These are phyloP conservation scores for Piper longum DNA, from an alignment of 164 flowering plant genomes.

Conservation along the genomic window DNA sequence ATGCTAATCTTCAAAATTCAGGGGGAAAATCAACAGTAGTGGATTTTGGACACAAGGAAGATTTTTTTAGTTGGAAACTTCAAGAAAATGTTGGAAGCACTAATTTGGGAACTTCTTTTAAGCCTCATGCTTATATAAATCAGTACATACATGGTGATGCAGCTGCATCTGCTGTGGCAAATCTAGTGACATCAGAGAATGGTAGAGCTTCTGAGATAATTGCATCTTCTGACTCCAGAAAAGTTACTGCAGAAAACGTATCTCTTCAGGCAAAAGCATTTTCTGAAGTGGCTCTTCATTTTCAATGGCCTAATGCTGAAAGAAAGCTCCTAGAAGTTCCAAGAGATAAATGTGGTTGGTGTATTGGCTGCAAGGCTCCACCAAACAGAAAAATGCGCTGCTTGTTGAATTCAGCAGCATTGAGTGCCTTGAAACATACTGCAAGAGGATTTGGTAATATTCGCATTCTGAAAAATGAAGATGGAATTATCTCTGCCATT, in stretches of 20 bases:
- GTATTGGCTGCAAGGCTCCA: slow-evolving; percentile 60
- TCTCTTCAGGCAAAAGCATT: slow-evolving; percentile 74
- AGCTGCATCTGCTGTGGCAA: slow-evolving; percentile 92
- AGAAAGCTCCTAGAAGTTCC: slow-evolving; percentile 70
- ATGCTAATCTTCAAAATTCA: slow-evolving; percentile 16
- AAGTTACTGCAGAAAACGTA: slow-evolving; percentile 32
- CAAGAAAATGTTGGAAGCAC: slow-evolving; percentile 10
- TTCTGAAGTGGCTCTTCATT: slow-evolving; percentile 45
- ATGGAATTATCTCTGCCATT: slow-evolving; percentile 50
- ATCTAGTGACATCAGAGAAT: slow-evolving; percentile 64
- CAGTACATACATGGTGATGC: slow-evolving; percentile 69
- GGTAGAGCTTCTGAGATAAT: slow-evolving; percentile 24
- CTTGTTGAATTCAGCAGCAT: slow-evolving; percentile 67
- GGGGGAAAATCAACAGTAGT: slow-evolving; percentile 18
- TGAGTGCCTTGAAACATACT: slow-evolving; percentile 48
- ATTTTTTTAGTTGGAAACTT: slow-evolving; percentile 14
- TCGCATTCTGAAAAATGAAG: slow-evolving; percentile 39
- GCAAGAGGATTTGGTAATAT: slow-evolving; percentile 34
- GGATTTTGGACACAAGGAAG: slow-evolving; percentile 14
- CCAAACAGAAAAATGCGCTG: slow-evolving; percentile 61
- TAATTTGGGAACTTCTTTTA: slow-evolving; percentile 45
- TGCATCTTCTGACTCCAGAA: slow-evolving; percentile 32
- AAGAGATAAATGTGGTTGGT: slow-evolving; percentile 98
- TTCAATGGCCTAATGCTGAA: slow-evolving; percentile 84
- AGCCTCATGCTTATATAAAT: slow-evolving; percentile 52